Evolutionary conservation across 78 protist species (phyloP).

Genomic region (Monosiga brevicollis): DNA sequence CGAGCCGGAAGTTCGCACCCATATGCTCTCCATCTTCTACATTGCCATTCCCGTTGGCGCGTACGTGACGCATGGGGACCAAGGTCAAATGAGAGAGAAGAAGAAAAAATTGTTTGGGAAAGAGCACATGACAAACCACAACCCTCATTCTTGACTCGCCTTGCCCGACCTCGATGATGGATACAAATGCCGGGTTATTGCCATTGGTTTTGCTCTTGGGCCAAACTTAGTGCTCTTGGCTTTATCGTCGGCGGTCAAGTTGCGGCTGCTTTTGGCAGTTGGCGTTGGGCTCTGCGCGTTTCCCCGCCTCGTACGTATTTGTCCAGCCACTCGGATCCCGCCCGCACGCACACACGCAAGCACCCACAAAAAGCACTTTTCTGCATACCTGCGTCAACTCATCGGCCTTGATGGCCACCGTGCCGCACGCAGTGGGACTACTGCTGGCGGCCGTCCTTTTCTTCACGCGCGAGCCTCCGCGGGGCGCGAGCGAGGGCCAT

Average conservation of each 20-base stretch:
- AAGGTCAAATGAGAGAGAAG: too few relatives aligned
- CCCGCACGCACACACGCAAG: background rate
- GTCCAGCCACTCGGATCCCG: too few relatives aligned
- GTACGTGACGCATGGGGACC: background rate
- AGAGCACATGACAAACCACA: too few relatives aligned
- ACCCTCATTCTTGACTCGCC: too few relatives aligned
- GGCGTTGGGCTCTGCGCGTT: conserved; percentile 4
- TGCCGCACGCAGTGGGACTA: background rate
- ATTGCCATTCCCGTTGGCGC: background rate
- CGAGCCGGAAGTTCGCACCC: background rate
- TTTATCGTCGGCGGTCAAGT: background rate
- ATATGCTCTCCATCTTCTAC: background rate
- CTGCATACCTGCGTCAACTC: too few relatives aligned
- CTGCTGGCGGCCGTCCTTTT: background rate
- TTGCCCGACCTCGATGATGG: background rate
- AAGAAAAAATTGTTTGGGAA: too few relatives aligned
- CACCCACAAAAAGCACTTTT: too few relatives aligned
- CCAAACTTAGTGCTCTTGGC: background rate
- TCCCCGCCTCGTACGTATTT: too few relatives aligned
- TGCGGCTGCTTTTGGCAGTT: background rate
- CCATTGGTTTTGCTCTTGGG: background rate
- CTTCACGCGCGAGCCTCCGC: background rate
- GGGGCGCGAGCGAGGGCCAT: background rate
- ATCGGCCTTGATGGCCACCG: too few relatives aligned
- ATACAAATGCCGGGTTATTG: background rate